A percentile compares a stretch with the other conserved stretches of the same genome.
These are phyloP conservation scores for Pleurotus tuber-regium DNA, from an alignment of 768 basidiomycete genomes.

Conservation along the genomic window DNA sequence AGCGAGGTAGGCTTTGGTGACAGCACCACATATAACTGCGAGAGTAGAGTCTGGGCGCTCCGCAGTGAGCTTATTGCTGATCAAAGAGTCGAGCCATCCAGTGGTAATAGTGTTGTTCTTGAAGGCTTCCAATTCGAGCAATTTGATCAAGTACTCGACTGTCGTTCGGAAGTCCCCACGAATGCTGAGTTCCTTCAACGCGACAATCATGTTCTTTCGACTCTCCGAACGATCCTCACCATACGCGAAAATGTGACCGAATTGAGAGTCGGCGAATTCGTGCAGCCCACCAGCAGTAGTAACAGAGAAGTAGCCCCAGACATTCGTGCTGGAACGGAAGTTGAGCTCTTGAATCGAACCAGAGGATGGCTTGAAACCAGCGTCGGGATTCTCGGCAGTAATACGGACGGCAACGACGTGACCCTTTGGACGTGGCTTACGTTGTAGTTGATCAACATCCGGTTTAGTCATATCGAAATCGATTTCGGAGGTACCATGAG, in stretches of 20 bases:
- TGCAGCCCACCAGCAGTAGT: slow-evolving; percentile 93
- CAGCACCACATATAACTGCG: slow-evolving; percentile 94
- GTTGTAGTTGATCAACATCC: slow-evolving; percentile 82
- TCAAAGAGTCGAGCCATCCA: slow-evolving; percentile 96
- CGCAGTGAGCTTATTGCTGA: slow-evolving; percentile 95
- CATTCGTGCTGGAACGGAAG: slow-evolving; percentile 98
- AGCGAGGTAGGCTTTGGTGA: slow-evolving; percentile 90
- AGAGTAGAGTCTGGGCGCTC: slow-evolving; percentile 92
- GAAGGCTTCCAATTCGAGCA: slow-evolving; percentile 94
- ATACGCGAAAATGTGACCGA: slow-evolving; percentile 99
- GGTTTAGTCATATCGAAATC: slow-evolving; percentile 96
- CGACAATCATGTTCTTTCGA: slow-evolving; percentile 99
- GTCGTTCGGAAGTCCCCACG: slow-evolving; percentile 99
- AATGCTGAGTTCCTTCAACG: slow-evolving; percentile 96
- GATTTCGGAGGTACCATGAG: slow-evolving; percentile 85
- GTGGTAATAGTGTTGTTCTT: slow-evolving; percentile 98
- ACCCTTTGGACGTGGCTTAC: slow-evolving; percentile 95
- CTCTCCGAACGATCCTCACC: slow-evolving; percentile 94
- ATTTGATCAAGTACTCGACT: slow-evolving; percentile 98
- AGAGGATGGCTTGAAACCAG: slow-evolving; percentile 98
- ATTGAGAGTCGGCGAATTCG: slow-evolving; percentile 98
- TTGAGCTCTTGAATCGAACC: slow-evolving; percentile 97
- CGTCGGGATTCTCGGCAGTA: slow-evolving; percentile 99
- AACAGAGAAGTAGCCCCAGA: slow-evolving; percentile 99
- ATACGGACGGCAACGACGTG: slow-evolving; percentile 99